A percentile compares a stretch with the other conserved stretches of the same genome.
Conservation (phyloP, 176 grass and related monocot species). For the Aegilops tauschii region DNA sequence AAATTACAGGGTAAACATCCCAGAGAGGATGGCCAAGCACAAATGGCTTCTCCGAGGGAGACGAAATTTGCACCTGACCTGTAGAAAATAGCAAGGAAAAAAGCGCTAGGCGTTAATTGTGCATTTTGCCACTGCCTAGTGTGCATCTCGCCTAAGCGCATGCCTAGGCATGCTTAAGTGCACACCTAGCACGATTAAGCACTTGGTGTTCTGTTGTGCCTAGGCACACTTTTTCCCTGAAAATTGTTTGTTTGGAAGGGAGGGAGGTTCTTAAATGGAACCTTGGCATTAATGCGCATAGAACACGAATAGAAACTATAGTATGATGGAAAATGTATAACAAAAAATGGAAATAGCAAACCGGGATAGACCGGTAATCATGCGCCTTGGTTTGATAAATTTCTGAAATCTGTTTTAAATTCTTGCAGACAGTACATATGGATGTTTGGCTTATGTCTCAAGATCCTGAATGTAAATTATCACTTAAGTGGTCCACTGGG, state of each 20-base stretch:
- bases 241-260: neutral
- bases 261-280: neutral
- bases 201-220: too few species aligned
- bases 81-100: neutral
- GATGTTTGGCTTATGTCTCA: neutral
- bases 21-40: neutral
- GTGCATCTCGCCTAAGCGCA: neutral
- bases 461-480: neutral
- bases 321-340: neutral
- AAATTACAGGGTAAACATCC: neutral
- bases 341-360: neutral
- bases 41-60: neutral
- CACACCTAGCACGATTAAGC: neutral
- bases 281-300: neutral
- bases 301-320: neutral
- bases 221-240: neutral
- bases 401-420: neutral
- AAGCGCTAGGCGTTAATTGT: neutral
- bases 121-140: neutral
- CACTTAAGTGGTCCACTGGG: neutral
- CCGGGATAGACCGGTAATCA: neutral
- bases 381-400: neutral
- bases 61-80: neutral
- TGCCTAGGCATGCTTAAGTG: neutral
- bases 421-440: neutral